Base-by-base conservation (phyloP, 192 early-diverging fungal species). In the Backusella liffmaniae region DNA sequence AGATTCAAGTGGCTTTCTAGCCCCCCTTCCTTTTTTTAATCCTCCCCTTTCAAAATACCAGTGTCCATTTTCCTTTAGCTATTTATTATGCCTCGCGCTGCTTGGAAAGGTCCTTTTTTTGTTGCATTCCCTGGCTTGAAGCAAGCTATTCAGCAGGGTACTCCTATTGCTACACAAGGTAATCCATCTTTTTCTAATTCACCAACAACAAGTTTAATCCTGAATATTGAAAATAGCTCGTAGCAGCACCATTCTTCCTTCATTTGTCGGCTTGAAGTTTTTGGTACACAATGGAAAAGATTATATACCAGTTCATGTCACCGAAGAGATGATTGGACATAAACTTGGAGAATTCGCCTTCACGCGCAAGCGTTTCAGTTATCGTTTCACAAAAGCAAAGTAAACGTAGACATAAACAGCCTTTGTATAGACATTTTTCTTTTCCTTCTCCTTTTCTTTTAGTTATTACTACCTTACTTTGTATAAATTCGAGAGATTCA, bases 321-420 rank as follows among this genome's bases (percentile, higher is more conserved):
- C 89, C 5, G 96, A 97, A 85, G 92, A 95, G 67, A 98, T 97
- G 96, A 91, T 98, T 73, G 94, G 95, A 15, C 92, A 92, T 82
- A 97, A 97, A 81, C 84, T 98, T 26, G 97, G 97, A 73, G 97
- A 98, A 85, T 98, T 98, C 72, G 90, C 95, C 9, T 91, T 92
- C 37, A 97, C 97, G 13, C 86, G 94, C 76, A 95, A 97, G 84
- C 79, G 88, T 73, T 96, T 96, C 78, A 80, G 83, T 15, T 98
- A 94, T 80, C 87, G 91, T 56, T 86, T 91, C 67, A 94, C 92
- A 56, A 95, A 95, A 79, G 88, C 87, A 83, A 91, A 88, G 69
- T 94, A 88, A 88, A 74, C 26, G 69, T 94, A 88, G 87, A 74
- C 56, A 23, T 26, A 62, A 62, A 15, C 56, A 62, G 56, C 56